These are phyloP conservation scores for Gossypium gossypioides DNA, from an alignment of 441 rosid species.

Conservation along the genomic window DNA sequence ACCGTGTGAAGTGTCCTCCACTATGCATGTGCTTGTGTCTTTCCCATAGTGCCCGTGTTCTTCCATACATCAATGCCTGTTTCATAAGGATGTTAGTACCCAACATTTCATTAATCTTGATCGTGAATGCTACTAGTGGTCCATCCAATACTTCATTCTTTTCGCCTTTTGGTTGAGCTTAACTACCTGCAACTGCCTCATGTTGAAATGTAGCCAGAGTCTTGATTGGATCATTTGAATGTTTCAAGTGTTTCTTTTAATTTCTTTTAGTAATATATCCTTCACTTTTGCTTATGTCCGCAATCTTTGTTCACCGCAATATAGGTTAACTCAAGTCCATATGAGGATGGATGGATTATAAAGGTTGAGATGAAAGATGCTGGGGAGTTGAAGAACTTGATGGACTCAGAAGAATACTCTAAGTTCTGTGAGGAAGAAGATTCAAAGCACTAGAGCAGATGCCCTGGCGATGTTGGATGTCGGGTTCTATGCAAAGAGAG, in stretches of 20 bases:
- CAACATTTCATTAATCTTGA: no score
- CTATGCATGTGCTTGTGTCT: neutral
- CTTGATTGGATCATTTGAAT: neutral
- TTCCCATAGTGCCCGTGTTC: neutral
- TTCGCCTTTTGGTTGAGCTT: neutral
- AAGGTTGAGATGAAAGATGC: slow-evolving; percentile 53
- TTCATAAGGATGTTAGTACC: no score
- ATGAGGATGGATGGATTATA: slow-evolving; percentile 73
- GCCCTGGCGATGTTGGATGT: neutral
- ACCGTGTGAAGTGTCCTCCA: neutral
- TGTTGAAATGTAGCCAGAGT: neutral
- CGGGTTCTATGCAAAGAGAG: neutral
- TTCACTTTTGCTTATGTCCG: neutral
- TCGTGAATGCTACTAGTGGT: neutral
- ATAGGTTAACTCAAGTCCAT: slow-evolving; percentile 85
- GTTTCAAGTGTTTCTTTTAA: neutral
- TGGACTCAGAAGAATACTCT: slow-evolving; percentile 56
- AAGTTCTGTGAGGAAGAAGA: slow-evolving; percentile 92
- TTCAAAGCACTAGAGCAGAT: slow-evolving; percentile 40
- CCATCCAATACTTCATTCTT: neutral
- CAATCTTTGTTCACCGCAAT: neutral
- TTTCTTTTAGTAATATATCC: neutral
- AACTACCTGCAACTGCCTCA: neutral
- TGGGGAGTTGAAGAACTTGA: slow-evolving; percentile 54
- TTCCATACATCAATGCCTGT: neutral